Evolutionary conservation across 768 basidiomycete genomes (phyloP), one percentile per base, ranked within the genome.

Genomic region (Boletus rex-veris): DNA sequence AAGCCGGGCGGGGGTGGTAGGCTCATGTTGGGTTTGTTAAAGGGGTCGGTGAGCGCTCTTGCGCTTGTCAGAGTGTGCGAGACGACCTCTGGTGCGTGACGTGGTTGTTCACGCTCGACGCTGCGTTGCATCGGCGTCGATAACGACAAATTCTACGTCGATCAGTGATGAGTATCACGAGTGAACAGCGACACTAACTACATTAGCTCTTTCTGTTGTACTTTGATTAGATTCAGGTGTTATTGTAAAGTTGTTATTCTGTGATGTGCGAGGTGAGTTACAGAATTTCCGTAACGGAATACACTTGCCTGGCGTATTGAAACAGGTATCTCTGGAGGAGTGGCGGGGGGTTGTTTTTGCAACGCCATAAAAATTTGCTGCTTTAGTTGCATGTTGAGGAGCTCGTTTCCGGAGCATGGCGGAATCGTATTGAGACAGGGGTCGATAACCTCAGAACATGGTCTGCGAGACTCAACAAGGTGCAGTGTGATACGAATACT

Each of bases 1-100:
- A 59, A 24, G 31, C 57, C 57, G 1, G 65, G 53, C 0, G 65
- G 55, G 16, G 45, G 15, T n/a, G 60, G 51, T 19, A 60, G 24
- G 33, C 15, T 57, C 11, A 35, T 51, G 14, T n/a, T 38, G 14
- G 8, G 26, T 12, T 47, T 45, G 18, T 24, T 28, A 5, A 45
- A 19, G 8, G 53, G n/a, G 4, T 28, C 45, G 5, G 9, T 16
- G 18, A 15, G 7, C 9, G 12, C 2, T 3, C 15, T 33, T 15
- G 40, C 18, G 19, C 40, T 30, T 4, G 44, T 45, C 4, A 57
- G 45, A 3, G 51, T 30, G 30, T 35, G 21, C 2, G 56, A 54
- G 18, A 33, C 5, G 40, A 46, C 44, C 26, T 54, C 54, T 12
- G 41, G 12, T 35, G 15, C 7, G 5, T 1, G 42, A 15, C 30